A percentile compares a stretch with the other conserved stretches of the same genome.
These are phyloP conservation scores for Theileria sp. DNA, from an alignment of 169 alveolate species.

Conservation along the genomic window DNA sequence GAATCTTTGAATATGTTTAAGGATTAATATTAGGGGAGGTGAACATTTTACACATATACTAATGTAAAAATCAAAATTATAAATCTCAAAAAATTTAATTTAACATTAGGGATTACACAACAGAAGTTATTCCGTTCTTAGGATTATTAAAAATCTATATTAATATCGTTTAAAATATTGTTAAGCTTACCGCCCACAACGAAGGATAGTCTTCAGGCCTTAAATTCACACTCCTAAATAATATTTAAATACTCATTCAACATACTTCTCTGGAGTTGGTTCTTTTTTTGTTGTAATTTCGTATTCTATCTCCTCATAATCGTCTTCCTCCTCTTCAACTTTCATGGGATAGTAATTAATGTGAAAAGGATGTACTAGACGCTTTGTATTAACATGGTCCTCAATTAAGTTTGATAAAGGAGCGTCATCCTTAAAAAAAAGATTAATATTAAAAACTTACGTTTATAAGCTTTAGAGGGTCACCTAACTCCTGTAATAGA, in stretches of 20 bases:
- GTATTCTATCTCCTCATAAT: background rate
- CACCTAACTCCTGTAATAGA: background rate
- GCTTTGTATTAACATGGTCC: constrained; percentile 6
- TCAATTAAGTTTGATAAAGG: constrained; percentile 6
- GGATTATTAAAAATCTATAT: constrained; percentile 26
- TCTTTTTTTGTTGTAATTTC: background rate
- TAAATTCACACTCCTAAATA: background rate
- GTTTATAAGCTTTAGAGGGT: background rate
- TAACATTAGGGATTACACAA: background rate
- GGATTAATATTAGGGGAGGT: background rate
- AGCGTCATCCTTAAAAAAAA: background rate
- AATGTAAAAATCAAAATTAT: background rate
- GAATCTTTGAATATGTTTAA: background rate
- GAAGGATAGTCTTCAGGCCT: constrained; percentile 23
- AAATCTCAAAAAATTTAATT: background rate
- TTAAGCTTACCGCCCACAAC: constrained; percentile 9
- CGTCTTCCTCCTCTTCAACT: constrained; percentile 5
- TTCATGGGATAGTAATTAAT: constrained; percentile 13
- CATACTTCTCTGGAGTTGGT: background rate
- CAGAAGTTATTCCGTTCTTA: constrained; percentile 30
- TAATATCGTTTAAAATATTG: background rate
- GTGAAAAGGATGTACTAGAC: constrained; percentile 2
- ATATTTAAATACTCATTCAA: background rate
- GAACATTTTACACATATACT: background rate
- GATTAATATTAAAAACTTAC: background rate